Evolutionary conservation across 331 rosid genomes (phyloP).

Genomic region (Acacia concinna): DNA sequence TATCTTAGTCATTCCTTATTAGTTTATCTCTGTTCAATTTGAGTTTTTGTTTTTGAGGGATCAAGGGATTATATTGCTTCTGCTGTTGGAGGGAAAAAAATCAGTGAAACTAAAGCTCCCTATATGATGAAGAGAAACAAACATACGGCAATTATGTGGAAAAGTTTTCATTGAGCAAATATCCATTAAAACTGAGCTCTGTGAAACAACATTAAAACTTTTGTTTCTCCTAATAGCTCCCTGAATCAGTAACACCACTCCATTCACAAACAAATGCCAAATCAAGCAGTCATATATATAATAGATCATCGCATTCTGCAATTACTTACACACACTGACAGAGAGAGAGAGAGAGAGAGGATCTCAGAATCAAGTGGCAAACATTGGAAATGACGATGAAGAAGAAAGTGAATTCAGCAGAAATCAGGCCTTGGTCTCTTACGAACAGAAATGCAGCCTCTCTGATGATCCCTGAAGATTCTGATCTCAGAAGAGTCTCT

Average conservation of each 20-base stretch:
- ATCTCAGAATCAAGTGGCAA: not conserved
- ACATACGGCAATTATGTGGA: not conserved
- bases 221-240: not conserved
- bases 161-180: not conserved
- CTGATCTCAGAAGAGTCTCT: conserved; percentile 50
- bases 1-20: not conserved
- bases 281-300: not conserved
- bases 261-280: not conserved
- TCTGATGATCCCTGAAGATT: conserved; percentile 53
- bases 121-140: not conserved
- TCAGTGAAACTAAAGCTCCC: not conserved
- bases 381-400: not conserved
- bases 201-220: not conserved
- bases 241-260: not conserved
- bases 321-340: conserved; percentile 21
- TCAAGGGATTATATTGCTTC: not conserved
- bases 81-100: not conserved
- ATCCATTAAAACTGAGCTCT: not conserved
- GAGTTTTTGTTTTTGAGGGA: not conserved
- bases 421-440: conserved; percentile 48
- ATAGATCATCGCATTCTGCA: conserved; percentile 11
- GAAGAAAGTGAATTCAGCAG: conserved; percentile 35
- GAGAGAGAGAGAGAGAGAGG: not conserved
- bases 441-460: conserved; percentile 49
- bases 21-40: not conserved